Evolutionary conservation across 768 basidiomycete species (phyloP).

Genomic region (Russula sp.): DNA sequence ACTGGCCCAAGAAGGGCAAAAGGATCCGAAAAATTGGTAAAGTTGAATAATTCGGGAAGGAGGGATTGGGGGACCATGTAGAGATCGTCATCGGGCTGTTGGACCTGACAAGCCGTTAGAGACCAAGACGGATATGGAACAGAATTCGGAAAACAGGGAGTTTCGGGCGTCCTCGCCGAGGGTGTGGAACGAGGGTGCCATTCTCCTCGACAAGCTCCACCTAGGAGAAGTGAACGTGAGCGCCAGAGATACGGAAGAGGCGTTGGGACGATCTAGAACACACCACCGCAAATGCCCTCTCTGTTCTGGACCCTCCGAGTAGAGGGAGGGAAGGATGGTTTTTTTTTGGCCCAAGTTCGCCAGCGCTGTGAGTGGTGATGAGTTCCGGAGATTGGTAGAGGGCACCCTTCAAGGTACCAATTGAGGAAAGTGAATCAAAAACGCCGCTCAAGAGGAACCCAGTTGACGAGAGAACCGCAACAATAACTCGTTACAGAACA

Average conservation of each 20-base stretch:
- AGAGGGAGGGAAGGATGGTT: neutral
- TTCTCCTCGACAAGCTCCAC: neutral
- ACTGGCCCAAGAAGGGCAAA: slow-evolving; percentile 18
- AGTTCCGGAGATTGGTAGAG: neutral
- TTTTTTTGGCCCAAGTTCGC: neutral
- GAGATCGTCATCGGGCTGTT: slow-evolving; percentile 1
- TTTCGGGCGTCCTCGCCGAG: neutral
- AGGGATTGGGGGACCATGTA: neutral
- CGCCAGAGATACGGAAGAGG: too few species aligned
- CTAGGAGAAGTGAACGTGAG: neutral
- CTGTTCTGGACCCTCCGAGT: slow-evolving; percentile 8
- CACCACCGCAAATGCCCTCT: too few species aligned
- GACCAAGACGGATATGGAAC: slow-evolving; percentile 11
- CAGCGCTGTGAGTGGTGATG: neutral
- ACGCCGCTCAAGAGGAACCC: slow-evolving; percentile 3
- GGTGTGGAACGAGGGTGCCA: slow-evolving; percentile 3
- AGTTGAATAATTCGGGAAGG: slow-evolving; percentile 11
- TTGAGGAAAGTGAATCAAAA: slow-evolving; percentile 5
- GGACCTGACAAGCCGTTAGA: neutral
- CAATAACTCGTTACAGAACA: neutral
- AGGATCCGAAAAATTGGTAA: slow-evolving; percentile 26
- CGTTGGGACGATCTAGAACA: slow-evolving; percentile 6
- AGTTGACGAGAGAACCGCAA: neutral
- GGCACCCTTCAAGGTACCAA: slow-evolving; percentile 11
- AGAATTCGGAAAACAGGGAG: neutral